These are phyloP conservation scores for Candida sithepensis DNA, from an alignment of 805 yeast genomes.

Conservation along the genomic window DNA sequence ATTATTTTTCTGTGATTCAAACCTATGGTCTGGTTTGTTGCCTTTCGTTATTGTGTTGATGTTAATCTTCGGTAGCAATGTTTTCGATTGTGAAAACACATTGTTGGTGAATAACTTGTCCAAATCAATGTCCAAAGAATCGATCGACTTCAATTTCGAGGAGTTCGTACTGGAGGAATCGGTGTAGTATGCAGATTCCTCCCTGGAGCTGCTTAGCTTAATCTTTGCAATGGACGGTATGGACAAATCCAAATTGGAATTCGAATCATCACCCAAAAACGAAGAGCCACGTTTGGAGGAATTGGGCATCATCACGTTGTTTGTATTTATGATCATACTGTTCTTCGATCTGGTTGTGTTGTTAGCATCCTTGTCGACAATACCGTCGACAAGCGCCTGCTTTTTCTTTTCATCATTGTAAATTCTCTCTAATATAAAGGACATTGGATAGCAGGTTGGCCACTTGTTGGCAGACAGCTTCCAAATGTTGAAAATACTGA, in stretches of 20 bases:
- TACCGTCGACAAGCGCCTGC: slow-evolving; percentile 7
- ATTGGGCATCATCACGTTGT: slow-evolving; percentile 10
- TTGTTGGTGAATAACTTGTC: slow-evolving; percentile 24
- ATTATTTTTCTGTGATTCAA: neutral
- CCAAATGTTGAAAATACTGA: slow-evolving; percentile 29
- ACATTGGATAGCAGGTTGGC: slow-evolving; percentile 52
- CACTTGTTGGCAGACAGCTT: slow-evolving; percentile 45
- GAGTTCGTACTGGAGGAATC: neutral
- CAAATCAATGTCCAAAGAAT: slow-evolving; percentile 17
- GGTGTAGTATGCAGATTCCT: slow-evolving; percentile 1
- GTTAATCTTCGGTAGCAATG: slow-evolving; percentile 17
- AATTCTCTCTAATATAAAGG: slow-evolving; percentile 45
- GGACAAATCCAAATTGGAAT: slow-evolving; percentile 2
- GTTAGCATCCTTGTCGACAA: slow-evolving; percentile 5
- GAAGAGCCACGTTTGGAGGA: slow-evolving; percentile 1
- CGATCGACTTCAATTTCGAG: slow-evolving; percentile 9
- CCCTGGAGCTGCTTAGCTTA: slow-evolving; percentile 7
- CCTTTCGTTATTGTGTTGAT: slow-evolving; percentile 4
- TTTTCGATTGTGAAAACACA: slow-evolving; percentile 21
- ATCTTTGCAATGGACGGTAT: slow-evolving; percentile 10
- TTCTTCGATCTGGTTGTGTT: slow-evolving; percentile 3
- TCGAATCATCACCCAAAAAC: slow-evolving; percentile 2
- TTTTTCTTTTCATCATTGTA: slow-evolving; percentile 29
- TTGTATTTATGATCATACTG: slow-evolving; percentile 11
- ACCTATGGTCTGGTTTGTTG: neutral